Percentiles rank a stretch among this genome's conserved stretches.
These are phyloP conservation scores for Aureobasidium musti DNA, from an alignment of 2,329 filamentous ascomycete species.

Conservation along the genomic window DNA sequence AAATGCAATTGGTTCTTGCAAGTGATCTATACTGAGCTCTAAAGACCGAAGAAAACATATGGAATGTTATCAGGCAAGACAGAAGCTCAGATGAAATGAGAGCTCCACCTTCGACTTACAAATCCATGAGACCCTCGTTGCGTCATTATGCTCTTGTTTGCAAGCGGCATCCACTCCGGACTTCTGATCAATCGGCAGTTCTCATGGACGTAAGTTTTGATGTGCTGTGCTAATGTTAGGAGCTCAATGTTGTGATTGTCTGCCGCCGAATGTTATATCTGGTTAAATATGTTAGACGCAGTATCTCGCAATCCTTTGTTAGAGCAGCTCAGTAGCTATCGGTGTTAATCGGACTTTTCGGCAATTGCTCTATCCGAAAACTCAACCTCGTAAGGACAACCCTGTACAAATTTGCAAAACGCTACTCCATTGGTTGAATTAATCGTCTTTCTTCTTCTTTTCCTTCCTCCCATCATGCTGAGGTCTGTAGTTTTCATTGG, in stretches of 20 bases:
- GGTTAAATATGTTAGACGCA: neutral
- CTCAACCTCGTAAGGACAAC: neutral
- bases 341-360: constrained; percentile 9
- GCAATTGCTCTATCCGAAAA: neutral
- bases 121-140: constrained; percentile 26
- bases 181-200: neutral
- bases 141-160: constrained; percentile 8
- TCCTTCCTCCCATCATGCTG: too few relatives aligned
- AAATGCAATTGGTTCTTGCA: neutral
- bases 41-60: constrained; percentile 22
- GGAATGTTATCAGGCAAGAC: constrained; percentile 5
- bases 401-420: neutral
- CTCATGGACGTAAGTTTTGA: too few relatives aligned
- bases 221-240: too few relatives aligned
- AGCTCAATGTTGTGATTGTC: neutral
- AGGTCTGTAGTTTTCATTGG: too few relatives aligned
- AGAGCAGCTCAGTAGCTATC: neutral
- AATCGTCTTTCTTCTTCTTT: too few relatives aligned
- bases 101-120: constrained; percentile 28
- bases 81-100: neutral
- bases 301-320: too few relatives aligned
- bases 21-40: constrained; percentile 23
- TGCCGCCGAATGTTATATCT: neutral
- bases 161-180: neutral
- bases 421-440: neutral